These are phyloP conservation scores for Flaveria trinervia DNA, from an alignment of 129 eudicot species.

Conservation along the genomic window DNA sequence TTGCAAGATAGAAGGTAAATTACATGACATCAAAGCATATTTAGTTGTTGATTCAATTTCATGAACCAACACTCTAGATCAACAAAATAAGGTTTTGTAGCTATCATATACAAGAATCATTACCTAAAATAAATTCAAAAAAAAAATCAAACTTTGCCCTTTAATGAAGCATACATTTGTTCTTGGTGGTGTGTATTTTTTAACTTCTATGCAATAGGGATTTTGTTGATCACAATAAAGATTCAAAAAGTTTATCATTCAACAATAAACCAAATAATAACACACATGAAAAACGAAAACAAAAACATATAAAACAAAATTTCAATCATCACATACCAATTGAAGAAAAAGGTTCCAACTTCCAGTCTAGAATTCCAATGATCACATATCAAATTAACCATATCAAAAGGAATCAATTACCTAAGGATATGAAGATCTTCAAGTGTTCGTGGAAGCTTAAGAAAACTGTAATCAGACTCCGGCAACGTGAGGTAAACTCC, in stretches of 20 bases:
- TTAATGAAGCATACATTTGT: neutral
- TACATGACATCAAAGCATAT: neutral
- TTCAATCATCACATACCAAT: too few relatives aligned
- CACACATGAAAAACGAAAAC: too few relatives aligned
- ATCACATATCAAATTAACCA: too few relatives aligned
- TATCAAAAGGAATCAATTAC: constrained; percentile 29
- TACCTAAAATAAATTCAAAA: neutral
- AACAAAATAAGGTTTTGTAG: neutral
- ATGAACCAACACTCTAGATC: neutral
- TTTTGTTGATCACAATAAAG: neutral
- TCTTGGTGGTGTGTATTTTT: neutral
- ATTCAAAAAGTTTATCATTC: too few relatives aligned
- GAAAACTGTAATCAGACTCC: constrained; percentile 84
- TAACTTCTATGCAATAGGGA: neutral
- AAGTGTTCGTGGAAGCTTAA: constrained; percentile 82
- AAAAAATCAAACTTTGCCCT: neutral
- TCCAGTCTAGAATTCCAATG: too few relatives aligned
- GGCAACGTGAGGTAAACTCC: constrained; percentile 83
- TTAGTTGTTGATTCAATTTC: neutral
- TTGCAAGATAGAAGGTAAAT: constrained; percentile 5
- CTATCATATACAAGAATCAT: neutral
- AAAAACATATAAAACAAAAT: too few relatives aligned
- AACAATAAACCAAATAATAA: too few relatives aligned
- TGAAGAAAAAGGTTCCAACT: too few relatives aligned
- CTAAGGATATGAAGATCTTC: constrained; percentile 78